phyloP scores from a whole-genome alignment of 1,284 basidiomycete genomes.

The Thelephora terrestris region DNA sequence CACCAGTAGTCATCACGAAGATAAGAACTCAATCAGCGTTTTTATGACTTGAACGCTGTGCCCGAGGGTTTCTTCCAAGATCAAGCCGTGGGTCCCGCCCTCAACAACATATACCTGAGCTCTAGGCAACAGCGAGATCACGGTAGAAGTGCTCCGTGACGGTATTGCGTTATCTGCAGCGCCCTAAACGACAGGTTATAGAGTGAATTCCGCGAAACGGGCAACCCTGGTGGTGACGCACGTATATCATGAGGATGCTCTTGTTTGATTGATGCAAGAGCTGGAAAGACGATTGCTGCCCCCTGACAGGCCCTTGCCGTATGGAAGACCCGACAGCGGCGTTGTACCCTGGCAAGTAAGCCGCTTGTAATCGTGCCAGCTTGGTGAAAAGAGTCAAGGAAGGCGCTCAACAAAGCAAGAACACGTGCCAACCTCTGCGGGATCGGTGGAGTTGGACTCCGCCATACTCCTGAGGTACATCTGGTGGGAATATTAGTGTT shows the following conservation, averaged over 20 bases:
- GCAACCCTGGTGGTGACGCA: constrained; percentile 22
- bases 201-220: not conserved
- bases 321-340: constrained; percentile 63
- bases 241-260: constrained; percentile 52
- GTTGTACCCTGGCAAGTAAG: constrained; percentile 62
- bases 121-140: constrained; percentile 41
- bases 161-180: constrained; percentile 56
- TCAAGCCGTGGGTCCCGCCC: constrained; percentile 39
- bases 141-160: constrained; percentile 46
- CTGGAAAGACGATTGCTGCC: constrained; percentile 35
- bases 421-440: constrained; percentile 28
- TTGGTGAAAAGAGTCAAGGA: constrained; percentile 10
- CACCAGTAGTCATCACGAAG: not conserved
- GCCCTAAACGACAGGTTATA: constrained; percentile 28
- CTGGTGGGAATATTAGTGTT: constrained; percentile 18
- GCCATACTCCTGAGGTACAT: constrained; percentile 41
- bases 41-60: constrained; percentile 36
- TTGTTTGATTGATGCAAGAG: constrained; percentile 40
- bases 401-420: not conserved
- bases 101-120: constrained; percentile 46
- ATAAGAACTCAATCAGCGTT: constrained; percentile 30
- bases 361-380: constrained; percentile 64
- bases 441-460: constrained; percentile 21
- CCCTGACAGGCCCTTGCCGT: constrained; percentile 60
- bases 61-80: constrained; percentile 49